phyloP scores from a whole-genome alignment of 2,329 filamentous ascomycete species.

The Ophiostoma novo-ulmi region DNA sequence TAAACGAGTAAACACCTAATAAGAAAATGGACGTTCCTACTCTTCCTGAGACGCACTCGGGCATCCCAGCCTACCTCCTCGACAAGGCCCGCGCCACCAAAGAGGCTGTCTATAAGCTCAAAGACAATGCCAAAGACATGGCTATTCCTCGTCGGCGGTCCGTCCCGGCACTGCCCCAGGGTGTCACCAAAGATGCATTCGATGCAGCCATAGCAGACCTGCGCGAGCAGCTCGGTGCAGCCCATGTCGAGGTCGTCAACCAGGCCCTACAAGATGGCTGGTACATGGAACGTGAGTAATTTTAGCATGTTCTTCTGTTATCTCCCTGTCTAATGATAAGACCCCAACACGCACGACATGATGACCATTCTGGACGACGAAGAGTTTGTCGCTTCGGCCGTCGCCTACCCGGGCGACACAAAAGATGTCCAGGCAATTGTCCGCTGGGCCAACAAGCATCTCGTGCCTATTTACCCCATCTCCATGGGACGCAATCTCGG shows the following conservation, averaged over 20 bases:
- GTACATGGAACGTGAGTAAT: not conserved
- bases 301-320: not conserved
- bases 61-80: not conserved
- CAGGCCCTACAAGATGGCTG: not conserved
- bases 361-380: not conserved
- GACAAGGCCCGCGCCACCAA: not conserved
- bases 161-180: constrained; percentile 38
- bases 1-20: not conserved
- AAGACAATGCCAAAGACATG: constrained; percentile 32
- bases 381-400: constrained; percentile 35
- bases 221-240: not conserved
- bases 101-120: constrained; percentile 20
- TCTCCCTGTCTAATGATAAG: not conserved
- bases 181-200: constrained; percentile 34
- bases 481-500: constrained; percentile 45
- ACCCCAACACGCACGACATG: not conserved
- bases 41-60: not conserved
- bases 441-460: constrained; percentile 28
- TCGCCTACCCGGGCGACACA: constrained; percentile 41
- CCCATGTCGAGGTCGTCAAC: not conserved
- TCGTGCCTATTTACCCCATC: constrained; percentile 45
- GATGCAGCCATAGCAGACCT: constrained; percentile 29
- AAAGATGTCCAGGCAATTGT: constrained; percentile 46
- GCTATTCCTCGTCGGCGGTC: constrained; percentile 29
- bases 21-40: not conserved